These are phyloP conservation scores for Phytopythium vexans DNA, from an alignment of 352 stramenopile species.

Conservation along the genomic window DNA sequence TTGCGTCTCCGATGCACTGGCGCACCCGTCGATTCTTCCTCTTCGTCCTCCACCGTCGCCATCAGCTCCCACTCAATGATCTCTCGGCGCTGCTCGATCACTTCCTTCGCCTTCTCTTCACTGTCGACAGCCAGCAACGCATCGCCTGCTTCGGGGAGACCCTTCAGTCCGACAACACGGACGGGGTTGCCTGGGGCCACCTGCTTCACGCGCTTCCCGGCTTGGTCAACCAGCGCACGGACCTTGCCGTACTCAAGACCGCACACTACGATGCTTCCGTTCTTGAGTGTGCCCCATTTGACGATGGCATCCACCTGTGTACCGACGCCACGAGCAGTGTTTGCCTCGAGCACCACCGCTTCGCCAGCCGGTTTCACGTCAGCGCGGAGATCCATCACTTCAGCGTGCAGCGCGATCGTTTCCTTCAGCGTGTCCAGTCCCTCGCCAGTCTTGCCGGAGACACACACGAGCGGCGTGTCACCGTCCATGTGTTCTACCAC, in stretches of 20 bases:
- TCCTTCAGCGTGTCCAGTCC: constrained; percentile 96
- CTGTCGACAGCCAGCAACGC: constrained; percentile 67
- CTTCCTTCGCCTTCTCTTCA: constrained; percentile 78
- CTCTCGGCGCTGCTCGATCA: constrained; percentile 65
- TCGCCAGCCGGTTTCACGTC: constrained; percentile 88
- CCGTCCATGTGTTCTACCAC: constrained; percentile 94
- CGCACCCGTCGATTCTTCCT: constrained; percentile 32
- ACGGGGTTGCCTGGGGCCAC: constrained; percentile 90
- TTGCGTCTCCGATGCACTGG: constrained; percentile 33
- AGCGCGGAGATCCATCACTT: constrained; percentile 95
- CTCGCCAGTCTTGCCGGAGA: constrained; percentile 94
- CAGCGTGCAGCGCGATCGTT: constrained; percentile 94
- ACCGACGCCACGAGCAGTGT: constrained; percentile 92
- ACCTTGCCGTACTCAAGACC: constrained; percentile 95
- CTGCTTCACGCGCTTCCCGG: constrained; percentile 86
- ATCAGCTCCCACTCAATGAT: constrained; percentile 79
- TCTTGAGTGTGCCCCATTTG: constrained; percentile 95
- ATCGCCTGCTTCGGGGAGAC: constrained; percentile 74
- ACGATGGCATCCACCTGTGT: constrained; percentile 95
- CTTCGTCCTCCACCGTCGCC: constrained; percentile 49
- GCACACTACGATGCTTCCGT: constrained; percentile 94
- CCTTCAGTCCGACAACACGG: constrained; percentile 84
- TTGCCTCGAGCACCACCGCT: constrained; percentile 95
- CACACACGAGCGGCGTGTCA: constrained; percentile 90
- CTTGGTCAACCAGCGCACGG: constrained; percentile 59